Evolutionary conservation across 768 basidiomycete species (phyloP), one percentile per base, ranked within the genome.

Genomic region (Boletus tomentosulus): DNA sequence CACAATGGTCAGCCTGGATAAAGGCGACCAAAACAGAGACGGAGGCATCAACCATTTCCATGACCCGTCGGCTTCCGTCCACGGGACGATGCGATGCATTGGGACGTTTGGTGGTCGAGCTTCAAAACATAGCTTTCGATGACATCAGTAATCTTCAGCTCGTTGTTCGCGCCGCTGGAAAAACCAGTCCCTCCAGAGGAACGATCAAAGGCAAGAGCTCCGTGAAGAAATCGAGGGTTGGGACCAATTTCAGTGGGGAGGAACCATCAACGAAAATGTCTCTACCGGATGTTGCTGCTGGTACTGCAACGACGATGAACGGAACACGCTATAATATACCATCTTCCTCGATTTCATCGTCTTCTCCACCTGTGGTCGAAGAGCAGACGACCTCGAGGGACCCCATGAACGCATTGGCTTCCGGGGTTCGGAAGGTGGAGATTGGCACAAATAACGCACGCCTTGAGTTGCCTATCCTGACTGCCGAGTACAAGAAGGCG

Each of bases 401-500:
- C 31, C 28, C 6, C 33, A 6, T 43, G 38, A 28, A 55, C 6
- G n/a, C 1, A 15, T 22, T 56, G 15, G 12, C 34, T 12, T n/a
- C 2, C 3, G 1, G n/a, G 9, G 6, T 4, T 25, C 33, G 56
- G 6, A 13, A 3, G 0, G 37, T 50, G 3, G 39, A 2, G 12
- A 37, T 44, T 8, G 22, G 16, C 13, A 0, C 44, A 9, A 33
- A 50, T 27, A 19, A 16, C 4, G 7, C 45, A 1, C 16, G 2
- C 28, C 49, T 57, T 8, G 54, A 57, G 25, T 12, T 57, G 2
- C 56, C 56, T 4, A 50, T 57, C n/a, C 34, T 57, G 12, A 4
- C 39, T 7, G 54, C 19, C 34, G 49, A 56, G 30, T 46, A 57
- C 39, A 57, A 56, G 10, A 43, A 30, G 22, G 35, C 35, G 5